These are phyloP conservation scores for Exophiala sp. DNA, from an alignment of 2,329 filamentous ascomycete species.

Conservation along the genomic window DNA sequence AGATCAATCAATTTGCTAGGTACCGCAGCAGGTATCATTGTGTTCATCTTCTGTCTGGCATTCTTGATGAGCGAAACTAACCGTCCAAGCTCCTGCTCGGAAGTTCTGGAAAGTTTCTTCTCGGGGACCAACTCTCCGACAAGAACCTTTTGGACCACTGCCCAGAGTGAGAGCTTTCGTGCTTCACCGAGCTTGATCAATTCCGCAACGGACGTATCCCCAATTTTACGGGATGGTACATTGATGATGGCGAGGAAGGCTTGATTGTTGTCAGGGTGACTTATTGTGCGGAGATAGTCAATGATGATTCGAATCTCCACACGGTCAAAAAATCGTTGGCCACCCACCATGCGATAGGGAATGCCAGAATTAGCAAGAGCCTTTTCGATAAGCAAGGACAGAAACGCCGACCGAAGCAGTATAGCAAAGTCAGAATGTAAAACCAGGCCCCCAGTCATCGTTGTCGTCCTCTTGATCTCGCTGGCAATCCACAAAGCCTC, in stretches of 20 bases:
- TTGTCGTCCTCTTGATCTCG: slow-evolving; percentile 66
- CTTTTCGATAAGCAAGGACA: slow-evolving; percentile 81
- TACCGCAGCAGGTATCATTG: slow-evolving; percentile 29
- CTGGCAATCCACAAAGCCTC: slow-evolving; percentile 86
- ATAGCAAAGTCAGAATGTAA: slow-evolving; percentile 75
- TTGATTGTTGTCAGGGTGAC: slow-evolving; percentile 81
- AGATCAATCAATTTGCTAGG: slow-evolving; percentile 50
- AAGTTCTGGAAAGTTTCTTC: slow-evolving; percentile 51
- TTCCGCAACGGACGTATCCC: slow-evolving; percentile 67
- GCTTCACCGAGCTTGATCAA: slow-evolving; percentile 71
- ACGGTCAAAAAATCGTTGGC: slow-evolving; percentile 85
- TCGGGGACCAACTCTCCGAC: slow-evolving; percentile 48
- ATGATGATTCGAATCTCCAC: slow-evolving; percentile 79
- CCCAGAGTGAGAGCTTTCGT: slow-evolving; percentile 66
- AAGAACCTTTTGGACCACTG: slow-evolving; percentile 56
- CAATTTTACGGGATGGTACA: slow-evolving; percentile 71
- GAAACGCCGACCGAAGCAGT: slow-evolving; percentile 71
- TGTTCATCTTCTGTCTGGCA: slow-evolving; percentile 49
- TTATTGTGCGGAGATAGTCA: slow-evolving; percentile 80
- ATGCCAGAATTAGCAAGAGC: slow-evolving; percentile 74
- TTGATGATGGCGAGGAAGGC: slow-evolving; percentile 80
- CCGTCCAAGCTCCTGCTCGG: slow-evolving; percentile 51
- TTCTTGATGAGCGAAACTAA: slow-evolving; percentile 58
- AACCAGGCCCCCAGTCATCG: slow-evolving; percentile 68
- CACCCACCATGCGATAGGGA: slow-evolving; percentile 87